Conservation (phyloP, 2,329 filamentous ascomycete genomes). For the Aspergillus tamarii region DNA sequence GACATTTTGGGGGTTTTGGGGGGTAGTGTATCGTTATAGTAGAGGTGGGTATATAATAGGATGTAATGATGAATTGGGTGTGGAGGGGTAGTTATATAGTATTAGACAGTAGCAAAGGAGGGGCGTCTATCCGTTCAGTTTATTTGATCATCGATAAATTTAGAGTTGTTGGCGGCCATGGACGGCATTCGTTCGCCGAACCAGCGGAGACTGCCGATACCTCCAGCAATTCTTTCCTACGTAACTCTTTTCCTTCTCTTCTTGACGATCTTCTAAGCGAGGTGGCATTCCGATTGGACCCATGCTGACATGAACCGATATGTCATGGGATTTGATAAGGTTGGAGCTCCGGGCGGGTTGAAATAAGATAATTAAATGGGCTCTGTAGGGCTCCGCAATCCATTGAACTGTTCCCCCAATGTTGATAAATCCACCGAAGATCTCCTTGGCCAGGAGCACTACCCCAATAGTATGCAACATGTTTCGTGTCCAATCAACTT, state of each 20-base stretch:
- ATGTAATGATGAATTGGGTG: not conserved
- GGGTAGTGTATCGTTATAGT: not conserved
- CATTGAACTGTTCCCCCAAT: not conserved
- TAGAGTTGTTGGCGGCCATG: not conserved
- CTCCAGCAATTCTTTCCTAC: too few species aligned
- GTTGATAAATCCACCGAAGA: not conserved
- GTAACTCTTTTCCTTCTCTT: too few species aligned
- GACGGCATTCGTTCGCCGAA: not conserved
- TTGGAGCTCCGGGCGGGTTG: not conserved
- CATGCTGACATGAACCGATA: slow-evolving; percentile 2
- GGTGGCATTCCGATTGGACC: not conserved
- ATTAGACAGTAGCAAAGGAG: not conserved
- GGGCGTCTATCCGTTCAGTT: not conserved
- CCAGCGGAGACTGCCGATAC: not conserved
- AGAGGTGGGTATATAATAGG: not conserved
- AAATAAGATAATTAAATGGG: not conserved
- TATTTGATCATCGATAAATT: not conserved
- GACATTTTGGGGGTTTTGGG: slow-evolving; percentile 24
- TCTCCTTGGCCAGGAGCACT: not conserved
- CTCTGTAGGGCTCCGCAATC: not conserved
- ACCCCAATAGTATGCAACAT: not conserved
- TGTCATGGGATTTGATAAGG: slow-evolving; percentile 3
- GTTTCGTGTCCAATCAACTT: not conserved
- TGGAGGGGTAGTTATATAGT: not conserved
- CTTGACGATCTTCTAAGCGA: not conserved